Evolutionary conservation across 345 rosid species (phyloP).

Genomic region (Euphorbia pulcherrima): DNA sequence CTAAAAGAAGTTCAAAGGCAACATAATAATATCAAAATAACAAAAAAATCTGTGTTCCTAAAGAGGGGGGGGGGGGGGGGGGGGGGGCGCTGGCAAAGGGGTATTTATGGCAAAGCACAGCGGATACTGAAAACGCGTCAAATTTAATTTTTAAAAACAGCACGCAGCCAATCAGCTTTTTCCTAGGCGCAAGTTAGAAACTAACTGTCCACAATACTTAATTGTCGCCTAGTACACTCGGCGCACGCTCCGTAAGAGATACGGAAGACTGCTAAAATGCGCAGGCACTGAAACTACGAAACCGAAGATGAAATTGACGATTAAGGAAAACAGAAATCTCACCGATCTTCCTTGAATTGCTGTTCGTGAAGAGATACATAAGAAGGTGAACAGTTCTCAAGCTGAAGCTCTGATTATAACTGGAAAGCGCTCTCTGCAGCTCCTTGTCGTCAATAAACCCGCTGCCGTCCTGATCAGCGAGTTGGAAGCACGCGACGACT

Average conservation of each 20-base stretch:
- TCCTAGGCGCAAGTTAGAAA: background rate
- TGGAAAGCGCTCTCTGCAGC: slow-evolving; percentile 76
- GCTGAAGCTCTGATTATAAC: slow-evolving; percentile 80
- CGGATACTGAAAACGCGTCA: background rate
- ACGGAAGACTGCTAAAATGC: background rate
- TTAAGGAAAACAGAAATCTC: slow-evolving; percentile 9
- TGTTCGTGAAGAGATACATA: slow-evolving; percentile 77
- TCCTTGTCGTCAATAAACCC: slow-evolving; percentile 87
- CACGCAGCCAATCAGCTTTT: background rate
- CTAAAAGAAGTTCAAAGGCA: too few relatives aligned
- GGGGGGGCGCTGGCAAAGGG: background rate
- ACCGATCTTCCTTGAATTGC: slow-evolving; percentile 76
- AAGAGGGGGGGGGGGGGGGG: too few relatives aligned
- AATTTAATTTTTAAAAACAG: background rate
- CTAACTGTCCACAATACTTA: background rate
- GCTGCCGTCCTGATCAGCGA: slow-evolving; percentile 85
- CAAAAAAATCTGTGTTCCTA: too few relatives aligned
- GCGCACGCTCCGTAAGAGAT: background rate
- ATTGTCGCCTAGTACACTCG: background rate
- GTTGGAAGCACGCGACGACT: slow-evolving; percentile 68
- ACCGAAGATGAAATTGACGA: background rate
- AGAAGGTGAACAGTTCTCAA: slow-evolving; percentile 79
- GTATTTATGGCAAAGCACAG: background rate
- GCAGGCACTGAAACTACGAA: background rate
- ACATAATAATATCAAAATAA: too few relatives aligned